phyloP scores from a whole-genome alignment of 2,329 filamentous ascomycete genomes.

The Sporothrix curviconia region DNA sequence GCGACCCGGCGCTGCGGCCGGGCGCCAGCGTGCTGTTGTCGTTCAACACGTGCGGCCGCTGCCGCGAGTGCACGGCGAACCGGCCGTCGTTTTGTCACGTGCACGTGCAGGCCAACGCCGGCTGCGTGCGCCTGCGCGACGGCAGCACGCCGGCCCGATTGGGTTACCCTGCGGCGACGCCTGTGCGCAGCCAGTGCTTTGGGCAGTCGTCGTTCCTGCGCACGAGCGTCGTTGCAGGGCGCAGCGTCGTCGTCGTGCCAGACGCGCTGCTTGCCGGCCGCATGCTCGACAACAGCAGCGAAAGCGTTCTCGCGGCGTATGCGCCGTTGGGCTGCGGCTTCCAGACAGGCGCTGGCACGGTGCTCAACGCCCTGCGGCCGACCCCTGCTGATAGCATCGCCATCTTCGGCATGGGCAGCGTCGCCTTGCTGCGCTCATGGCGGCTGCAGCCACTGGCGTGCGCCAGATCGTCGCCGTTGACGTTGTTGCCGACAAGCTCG shows the following conservation, averaged over 20 bases:
- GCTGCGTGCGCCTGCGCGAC: conserved; percentile 14
- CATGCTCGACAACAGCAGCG: not conserved
- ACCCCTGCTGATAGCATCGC: not conserved
- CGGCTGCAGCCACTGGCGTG: not conserved
- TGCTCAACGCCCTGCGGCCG: conserved; percentile 31
- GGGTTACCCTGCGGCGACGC: conserved; percentile 9
- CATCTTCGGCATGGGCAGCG: not conserved
- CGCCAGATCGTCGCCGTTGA: not conserved
- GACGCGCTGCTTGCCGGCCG: not conserved
- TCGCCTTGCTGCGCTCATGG: not conserved
- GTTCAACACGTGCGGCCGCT: conserved; percentile 29
- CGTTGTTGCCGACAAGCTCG: not conserved
- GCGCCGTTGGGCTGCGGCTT: conserved; percentile 37
- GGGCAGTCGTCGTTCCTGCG: conserved; percentile 28
- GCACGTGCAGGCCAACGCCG: conserved; percentile 6
- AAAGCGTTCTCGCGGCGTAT: conserved; percentile 20
- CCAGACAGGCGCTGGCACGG: conserved; percentile 35
- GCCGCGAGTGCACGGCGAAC: conserved; percentile 24
- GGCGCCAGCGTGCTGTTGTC: conserved; percentile 32
- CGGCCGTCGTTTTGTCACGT: conserved; percentile 26
- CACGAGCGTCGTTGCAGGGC: conserved; percentile 22
- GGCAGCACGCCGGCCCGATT: conserved; percentile 16
- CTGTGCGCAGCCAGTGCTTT: conserved; percentile 27
- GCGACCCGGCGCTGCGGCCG: conserved; percentile 21
- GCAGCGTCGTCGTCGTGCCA: conserved; percentile 25